These are phyloP conservation scores for Phytophthora lateralis DNA, from an alignment of 352 stramenopile species.

Conservation along the genomic window DNA sequence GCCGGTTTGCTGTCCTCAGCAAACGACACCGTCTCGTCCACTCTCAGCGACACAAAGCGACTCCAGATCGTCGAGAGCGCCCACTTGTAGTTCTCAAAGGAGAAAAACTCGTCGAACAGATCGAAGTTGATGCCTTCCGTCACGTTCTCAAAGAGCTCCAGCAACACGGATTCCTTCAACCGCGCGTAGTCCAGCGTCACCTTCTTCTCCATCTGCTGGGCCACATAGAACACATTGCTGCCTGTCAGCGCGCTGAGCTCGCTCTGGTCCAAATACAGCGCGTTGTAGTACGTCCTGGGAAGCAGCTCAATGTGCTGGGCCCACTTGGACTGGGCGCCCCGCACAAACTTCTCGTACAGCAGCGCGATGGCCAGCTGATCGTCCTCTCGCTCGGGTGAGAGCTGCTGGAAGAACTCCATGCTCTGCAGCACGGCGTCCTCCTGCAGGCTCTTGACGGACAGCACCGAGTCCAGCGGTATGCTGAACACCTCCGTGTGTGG, in stretches of 20 bases:
- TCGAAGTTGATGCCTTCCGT: conserved; percentile 29
- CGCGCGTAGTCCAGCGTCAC: conserved; percentile 54
- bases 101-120: conserved; percentile 53
- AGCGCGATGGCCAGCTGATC: conserved; percentile 70
- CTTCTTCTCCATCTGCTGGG: conserved; percentile 66
- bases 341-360: conserved; percentile 74
- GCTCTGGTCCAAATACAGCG: conserved; percentile 59
- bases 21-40: conserved; percentile 28
- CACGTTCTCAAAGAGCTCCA: conserved; percentile 58
- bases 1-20: conserved; percentile 19
- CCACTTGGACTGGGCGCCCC: conserved; percentile 55
- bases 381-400: conserved; percentile 56
- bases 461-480: conserved; percentile 62
- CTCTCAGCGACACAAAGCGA: conserved; percentile 73
- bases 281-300: conserved; percentile 68
- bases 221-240: conserved; percentile 71
- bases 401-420: conserved; percentile 58
- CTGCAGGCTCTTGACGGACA: conserved; percentile 56
- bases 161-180: conserved; percentile 46
- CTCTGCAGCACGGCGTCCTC: conserved; percentile 36
- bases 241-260: conserved; percentile 52
- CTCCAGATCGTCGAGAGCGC: conserved; percentile 89
- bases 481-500: conserved; percentile 74
- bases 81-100: conserved; percentile 80
- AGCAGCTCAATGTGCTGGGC: conserved; percentile 67